phyloP scores from a whole-genome alignment of 805 yeast species.

The Huiozyma sinensis region DNA sequence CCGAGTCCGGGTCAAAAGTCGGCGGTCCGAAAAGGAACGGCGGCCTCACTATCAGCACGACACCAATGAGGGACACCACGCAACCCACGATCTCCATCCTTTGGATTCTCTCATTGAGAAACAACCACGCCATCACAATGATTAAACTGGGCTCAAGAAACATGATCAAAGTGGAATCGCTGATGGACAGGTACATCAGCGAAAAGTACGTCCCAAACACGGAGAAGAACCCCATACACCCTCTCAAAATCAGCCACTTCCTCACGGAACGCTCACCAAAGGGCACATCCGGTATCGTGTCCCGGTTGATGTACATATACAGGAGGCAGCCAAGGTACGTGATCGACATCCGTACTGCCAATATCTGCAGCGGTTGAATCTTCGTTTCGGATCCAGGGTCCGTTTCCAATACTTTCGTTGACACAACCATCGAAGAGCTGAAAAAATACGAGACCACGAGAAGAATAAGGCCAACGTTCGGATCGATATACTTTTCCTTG shows the following conservation, averaged over 20 bases:
- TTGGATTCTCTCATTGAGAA: constrained; percentile 58
- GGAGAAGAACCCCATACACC: constrained; percentile 66
- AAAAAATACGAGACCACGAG: constrained; percentile 56
- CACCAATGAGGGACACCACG: constrained; percentile 59
- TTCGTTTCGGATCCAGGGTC: constrained; percentile 36
- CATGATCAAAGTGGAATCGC: constrained; percentile 74
- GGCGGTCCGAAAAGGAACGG: constrained; percentile 47
- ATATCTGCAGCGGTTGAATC: constrained; percentile 68
- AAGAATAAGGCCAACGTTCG: constrained; percentile 47
- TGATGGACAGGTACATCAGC: constrained; percentile 57
- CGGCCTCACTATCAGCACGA: constrained; percentile 73
- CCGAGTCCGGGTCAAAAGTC: neutral
- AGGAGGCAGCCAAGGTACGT: constrained; percentile 50
- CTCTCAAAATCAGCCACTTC: constrained; percentile 45
- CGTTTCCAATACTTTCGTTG: constrained; percentile 61
- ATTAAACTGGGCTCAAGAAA: constrained; percentile 72
- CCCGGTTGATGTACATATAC: constrained; percentile 40
- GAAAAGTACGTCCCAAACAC: constrained; percentile 73
- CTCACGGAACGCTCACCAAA: constrained; percentile 59
- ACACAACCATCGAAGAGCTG: constrained; percentile 65
- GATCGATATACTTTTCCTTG: constrained; percentile 13
- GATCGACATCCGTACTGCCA: constrained; percentile 65
- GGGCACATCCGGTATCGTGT: constrained; percentile 45
- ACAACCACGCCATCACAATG: constrained; percentile 56
- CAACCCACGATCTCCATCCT: constrained; percentile 63